Percentiles rank a stretch among this genome's conserved stretches.
Evolutionary conservation across 2,329 filamentous ascomycete genomes (phyloP).

Genomic region (Paecilomyces variotii): DNA sequence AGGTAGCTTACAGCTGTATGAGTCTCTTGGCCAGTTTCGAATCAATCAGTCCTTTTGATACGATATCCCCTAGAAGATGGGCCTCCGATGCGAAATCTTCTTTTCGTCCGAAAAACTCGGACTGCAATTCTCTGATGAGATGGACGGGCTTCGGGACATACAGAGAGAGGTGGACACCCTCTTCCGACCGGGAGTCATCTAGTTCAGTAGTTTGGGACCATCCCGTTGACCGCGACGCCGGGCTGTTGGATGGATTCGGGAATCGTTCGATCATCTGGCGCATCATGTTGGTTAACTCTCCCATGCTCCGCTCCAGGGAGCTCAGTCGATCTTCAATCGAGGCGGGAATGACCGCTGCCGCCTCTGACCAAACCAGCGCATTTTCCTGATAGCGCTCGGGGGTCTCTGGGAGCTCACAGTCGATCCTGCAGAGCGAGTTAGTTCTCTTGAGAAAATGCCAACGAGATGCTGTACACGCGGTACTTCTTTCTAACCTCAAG

Average conservation of each 20-base stretch:
- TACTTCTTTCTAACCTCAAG: constrained; percentile 17
- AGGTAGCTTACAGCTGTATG: constrained; percentile 20
- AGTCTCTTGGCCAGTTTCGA: constrained; percentile 23
- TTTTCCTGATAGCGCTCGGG: constrained; percentile 25
- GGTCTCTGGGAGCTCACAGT: constrained; percentile 27
- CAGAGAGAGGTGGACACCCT: constrained; percentile 12
- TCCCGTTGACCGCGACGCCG: constrained; percentile 10
- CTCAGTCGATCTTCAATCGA: constrained; percentile 26
- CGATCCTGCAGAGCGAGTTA: constrained; percentile 16
- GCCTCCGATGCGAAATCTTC: constrained; percentile 14
- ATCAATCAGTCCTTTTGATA: constrained; percentile 22
- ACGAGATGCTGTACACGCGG: not conserved
- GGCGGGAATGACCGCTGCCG: constrained; percentile 19
- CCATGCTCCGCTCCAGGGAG: constrained; percentile 25
- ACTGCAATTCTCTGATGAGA: constrained; percentile 24
- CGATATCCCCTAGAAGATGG: constrained; percentile 16
- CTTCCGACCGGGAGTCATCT: constrained; percentile 15
- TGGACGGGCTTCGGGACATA: constrained; percentile 23
- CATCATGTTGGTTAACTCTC: constrained; percentile 26
- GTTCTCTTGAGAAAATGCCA: constrained; percentile 4
- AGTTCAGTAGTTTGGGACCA: constrained; percentile 10
- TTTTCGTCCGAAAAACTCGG: constrained; percentile 22
- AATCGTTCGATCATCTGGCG: constrained; percentile 22
- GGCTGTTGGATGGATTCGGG: constrained; percentile 11
- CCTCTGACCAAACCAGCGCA: constrained; percentile 22